phyloP scores from a whole-genome alignment of 2,329 filamentous ascomycete species.

The Nothomitra cinnamomea region DNA sequence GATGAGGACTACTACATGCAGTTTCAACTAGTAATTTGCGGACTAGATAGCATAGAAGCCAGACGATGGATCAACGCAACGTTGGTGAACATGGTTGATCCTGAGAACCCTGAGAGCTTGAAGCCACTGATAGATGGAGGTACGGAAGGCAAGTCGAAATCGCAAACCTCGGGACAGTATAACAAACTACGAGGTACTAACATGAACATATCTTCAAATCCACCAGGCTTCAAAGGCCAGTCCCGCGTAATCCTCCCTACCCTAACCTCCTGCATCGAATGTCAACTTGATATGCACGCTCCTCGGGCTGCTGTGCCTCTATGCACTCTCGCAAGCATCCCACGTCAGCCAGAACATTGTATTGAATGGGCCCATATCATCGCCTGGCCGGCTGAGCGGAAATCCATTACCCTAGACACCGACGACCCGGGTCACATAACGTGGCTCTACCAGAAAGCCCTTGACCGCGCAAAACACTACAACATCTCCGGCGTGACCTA shows the following conservation, averaged over 20 bases:
- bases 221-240: slow-evolving; percentile 80
- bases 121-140: slow-evolving; percentile 94
- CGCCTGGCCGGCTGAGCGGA: slow-evolving; percentile 63
- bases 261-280: slow-evolving; percentile 92
- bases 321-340: slow-evolving; percentile 90
- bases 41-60: slow-evolving; percentile 91
- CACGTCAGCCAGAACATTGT: slow-evolving; percentile 91
- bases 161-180: neutral
- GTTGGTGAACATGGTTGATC: slow-evolving; percentile 76
- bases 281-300: slow-evolving; percentile 95
- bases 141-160: slow-evolving; percentile 51
- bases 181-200: no score
- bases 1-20: slow-evolving; percentile 95
- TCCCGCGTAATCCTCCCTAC: slow-evolving; percentile 82
- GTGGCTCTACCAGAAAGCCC: slow-evolving; percentile 85
- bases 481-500: slow-evolving; percentile 88
- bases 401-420: slow-evolving; percentile 61
- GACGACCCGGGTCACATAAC: slow-evolving; percentile 93
- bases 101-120: slow-evolving; percentile 62
- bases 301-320: slow-evolving; percentile 93
- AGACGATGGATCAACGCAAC: slow-evolving; percentile 97
- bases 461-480: slow-evolving; percentile 69
- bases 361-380: slow-evolving; percentile 99
- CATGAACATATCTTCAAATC: neutral
- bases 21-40: slow-evolving; percentile 85